These are phyloP conservation scores for Dictyostelium intermedium DNA, from an alignment of 78 protist species.

Conservation along the genomic window DNA sequence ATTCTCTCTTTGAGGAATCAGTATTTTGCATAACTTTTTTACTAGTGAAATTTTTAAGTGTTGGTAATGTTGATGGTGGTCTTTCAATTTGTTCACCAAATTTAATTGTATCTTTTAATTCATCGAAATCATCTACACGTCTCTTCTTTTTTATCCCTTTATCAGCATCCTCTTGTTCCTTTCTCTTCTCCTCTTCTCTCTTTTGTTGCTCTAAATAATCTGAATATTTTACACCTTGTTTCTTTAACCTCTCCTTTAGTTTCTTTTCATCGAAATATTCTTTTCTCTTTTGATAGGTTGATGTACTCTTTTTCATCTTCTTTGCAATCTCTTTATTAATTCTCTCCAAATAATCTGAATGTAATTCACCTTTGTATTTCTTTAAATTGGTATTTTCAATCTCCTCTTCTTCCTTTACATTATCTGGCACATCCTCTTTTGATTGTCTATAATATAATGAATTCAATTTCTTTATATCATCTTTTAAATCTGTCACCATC, in stretches of 20 bases:
- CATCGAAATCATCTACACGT: constrained; percentile 35
- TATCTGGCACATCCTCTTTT: not conserved
- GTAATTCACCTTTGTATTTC: constrained; percentile 14
- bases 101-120: constrained; percentile 35
- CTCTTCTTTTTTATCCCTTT: not conserved
- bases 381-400: not conserved
- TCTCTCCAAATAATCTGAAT: not conserved
- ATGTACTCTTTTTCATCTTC: constrained; percentile 12
- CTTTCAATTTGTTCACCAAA: constrained; percentile 70
- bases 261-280: constrained; percentile 23
- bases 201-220: constrained; percentile 10
- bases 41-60: constrained; percentile 13
- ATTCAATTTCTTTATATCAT: constrained; percentile 16
- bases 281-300: constrained; percentile 45
- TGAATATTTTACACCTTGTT: constrained; percentile 4
- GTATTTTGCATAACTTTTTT: not conserved
- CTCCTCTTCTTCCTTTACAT: not conserved
- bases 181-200: constrained; percentile 8
- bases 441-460: not conserved
- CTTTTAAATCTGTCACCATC: constrained; percentile 1
- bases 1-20: constrained; percentile 37
- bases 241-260: constrained; percentile 25
- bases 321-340: constrained; percentile 14
- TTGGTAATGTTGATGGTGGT: constrained; percentile 36
- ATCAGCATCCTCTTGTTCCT: not conserved